A percentile compares a stretch with the other conserved stretches of the same genome.
Evolutionary conservation across 2,329 filamentous ascomycete genomes (phyloP).

Genomic region (Fusarium succisae): DNA sequence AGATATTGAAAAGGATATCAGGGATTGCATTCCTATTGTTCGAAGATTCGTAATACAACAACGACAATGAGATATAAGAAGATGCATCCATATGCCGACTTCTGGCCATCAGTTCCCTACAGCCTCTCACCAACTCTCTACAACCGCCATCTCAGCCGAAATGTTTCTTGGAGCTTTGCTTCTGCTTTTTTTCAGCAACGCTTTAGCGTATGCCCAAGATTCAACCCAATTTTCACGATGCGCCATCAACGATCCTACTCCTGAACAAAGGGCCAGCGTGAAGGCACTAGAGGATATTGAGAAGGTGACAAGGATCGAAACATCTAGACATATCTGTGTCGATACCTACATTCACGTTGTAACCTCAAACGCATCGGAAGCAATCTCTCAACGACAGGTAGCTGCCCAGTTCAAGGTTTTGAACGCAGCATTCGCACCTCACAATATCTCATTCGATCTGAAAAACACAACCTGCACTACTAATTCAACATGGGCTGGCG

Average conservation of each 20-base stretch:
- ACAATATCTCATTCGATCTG: neutral
- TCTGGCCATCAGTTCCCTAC: accelerated
- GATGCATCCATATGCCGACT: neutral
- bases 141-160: no score
- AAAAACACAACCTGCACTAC: neutral
- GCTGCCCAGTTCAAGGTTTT: neutral
- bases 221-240: neutral
- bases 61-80: neutral
- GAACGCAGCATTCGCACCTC: neutral
- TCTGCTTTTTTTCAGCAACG: neutral
- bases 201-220: accelerated
- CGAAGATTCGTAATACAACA: neutral
- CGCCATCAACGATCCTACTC: neutral
- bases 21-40: neutral
- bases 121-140: neutral
- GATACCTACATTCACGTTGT: neutral
- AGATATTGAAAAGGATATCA: neutral
- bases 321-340: neutral
- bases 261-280: neutral
- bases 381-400: neutral
- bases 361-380: neutral
- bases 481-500: neutral
- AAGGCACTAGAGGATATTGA: neutral
- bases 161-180: neutral
- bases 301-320: neutral